Evolutionary conservation across 345 rosid species (phyloP).

Genomic region (Aquilaria sinensis): DNA sequence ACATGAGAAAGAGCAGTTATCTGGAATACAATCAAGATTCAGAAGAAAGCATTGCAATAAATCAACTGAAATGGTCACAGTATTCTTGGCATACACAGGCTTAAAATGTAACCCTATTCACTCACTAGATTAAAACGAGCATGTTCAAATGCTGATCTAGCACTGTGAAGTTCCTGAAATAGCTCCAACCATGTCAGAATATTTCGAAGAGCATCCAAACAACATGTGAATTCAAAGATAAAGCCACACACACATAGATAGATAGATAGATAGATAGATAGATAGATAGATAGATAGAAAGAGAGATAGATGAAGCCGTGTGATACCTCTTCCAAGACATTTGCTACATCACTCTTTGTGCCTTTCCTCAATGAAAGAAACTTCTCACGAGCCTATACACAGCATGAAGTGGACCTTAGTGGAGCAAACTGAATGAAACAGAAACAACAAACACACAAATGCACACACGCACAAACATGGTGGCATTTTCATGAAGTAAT

Average conservation of each 20-base stretch:
- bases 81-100: neutral
- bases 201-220: slow-evolving; percentile 1
- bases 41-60: neutral
- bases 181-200: slow-evolving; percentile 14
- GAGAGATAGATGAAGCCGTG: slow-evolving; percentile 12
- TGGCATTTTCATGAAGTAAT: neutral
- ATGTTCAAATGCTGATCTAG: slow-evolving; percentile 91
- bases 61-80: neutral
- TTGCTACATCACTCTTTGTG: slow-evolving; percentile 66
- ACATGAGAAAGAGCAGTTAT: slow-evolving; percentile 90
- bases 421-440: too few species aligned
- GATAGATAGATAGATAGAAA: slow-evolving; percentile 1
- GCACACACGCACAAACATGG: too few species aligned
- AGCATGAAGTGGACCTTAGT: neutral
- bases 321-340: slow-evolving; percentile 75
- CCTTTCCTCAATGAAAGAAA: slow-evolving; percentile 93
- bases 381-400: slow-evolving; percentile 87
- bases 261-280: too few species aligned
- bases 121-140: slow-evolving; percentile 88
- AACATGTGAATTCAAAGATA: neutral
- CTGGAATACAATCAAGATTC: slow-evolving; percentile 30
- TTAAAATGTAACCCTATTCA: slow-evolving; percentile 5
- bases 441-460: too few species aligned
- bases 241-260: neutral
- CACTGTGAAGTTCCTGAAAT: slow-evolving; percentile 79